These are phyloP conservation scores for Fusarium sp. DNA, from an alignment of 2,329 filamentous ascomycete species.

Conservation along the genomic window DNA sequence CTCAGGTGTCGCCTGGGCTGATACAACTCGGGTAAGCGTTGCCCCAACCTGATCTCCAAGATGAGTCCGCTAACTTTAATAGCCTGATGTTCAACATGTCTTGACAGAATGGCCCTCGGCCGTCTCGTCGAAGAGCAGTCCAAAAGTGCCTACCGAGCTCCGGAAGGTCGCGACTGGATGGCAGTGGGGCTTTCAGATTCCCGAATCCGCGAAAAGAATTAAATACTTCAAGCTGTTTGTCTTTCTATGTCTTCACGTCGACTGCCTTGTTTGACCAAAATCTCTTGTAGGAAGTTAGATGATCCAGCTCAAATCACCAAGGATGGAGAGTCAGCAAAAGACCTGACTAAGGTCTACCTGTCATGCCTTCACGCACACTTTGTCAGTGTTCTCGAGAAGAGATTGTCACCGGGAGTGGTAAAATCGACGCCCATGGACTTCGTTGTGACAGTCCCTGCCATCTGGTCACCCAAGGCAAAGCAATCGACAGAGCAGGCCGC, in stretches of 20 bases:
- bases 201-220: constrained; percentile 56
- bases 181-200: constrained; percentile 66
- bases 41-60: constrained; percentile 2
- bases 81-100: constrained; percentile 58
- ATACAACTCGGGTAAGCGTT: constrained; percentile 56
- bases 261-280: constrained; percentile 27
- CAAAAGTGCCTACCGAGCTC: constrained; percentile 65
- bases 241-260: not conserved
- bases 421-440: constrained; percentile 64
- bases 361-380: constrained; percentile 64
- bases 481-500: constrained; percentile 61
- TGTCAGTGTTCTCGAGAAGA: constrained; percentile 58
- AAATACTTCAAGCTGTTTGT: constrained; percentile 65
- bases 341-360: constrained; percentile 59
- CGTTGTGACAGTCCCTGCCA: constrained; percentile 69
- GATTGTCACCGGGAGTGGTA: constrained; percentile 59
- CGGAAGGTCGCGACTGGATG: constrained; percentile 57
- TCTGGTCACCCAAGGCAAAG: constrained; percentile 69
- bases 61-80: constrained; percentile 42
- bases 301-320: constrained; percentile 49
- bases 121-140: constrained; percentile 52
- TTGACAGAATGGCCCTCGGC: constrained; percentile 61
- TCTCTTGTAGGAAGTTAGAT: constrained; percentile 52
- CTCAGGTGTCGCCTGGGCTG: constrained; percentile 67
- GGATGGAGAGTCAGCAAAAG: constrained; percentile 54